These are phyloP conservation scores for Pichia sporocuriosa DNA, from an alignment of 805 yeast species.

Conservation along the genomic window DNA sequence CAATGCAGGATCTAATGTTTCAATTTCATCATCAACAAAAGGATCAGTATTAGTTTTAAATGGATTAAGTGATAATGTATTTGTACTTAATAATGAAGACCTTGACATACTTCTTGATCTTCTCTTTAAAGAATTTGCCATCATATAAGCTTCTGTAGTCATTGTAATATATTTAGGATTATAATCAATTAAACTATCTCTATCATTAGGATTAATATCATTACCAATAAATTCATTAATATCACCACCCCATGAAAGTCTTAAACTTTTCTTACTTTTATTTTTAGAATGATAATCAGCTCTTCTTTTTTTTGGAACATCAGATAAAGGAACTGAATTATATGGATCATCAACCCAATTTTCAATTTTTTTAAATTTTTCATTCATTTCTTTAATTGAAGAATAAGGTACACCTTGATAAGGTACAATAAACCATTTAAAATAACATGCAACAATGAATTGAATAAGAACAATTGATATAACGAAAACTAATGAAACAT, in stretches of 20 bases:
- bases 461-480: constrained; percentile 71
- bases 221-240: constrained; percentile 25
- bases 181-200: constrained; percentile 21
- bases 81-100: constrained; percentile 10
- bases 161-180: constrained; percentile 50
- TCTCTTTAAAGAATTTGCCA: constrained; percentile 16
- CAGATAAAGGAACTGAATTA: constrained; percentile 43
- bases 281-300: constrained; percentile 37
- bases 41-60: constrained; percentile 12
- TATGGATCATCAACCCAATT: constrained; percentile 73
- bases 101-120: constrained; percentile 8
- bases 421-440: constrained; percentile 74
- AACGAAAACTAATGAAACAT: constrained; percentile 76
- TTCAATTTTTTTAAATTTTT: constrained; percentile 65
- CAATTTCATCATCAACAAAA: constrained; percentile 32
- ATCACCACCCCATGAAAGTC: constrained; percentile 35
- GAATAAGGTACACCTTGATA: constrained; percentile 66
- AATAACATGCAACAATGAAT: constrained; percentile 82
- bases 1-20: constrained; percentile 49
- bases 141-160: constrained; percentile 49
- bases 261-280: constrained; percentile 27
- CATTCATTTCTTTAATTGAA: constrained; percentile 52
- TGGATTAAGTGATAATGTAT: constrained; percentile 9
- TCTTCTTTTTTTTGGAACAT: constrained; percentile 45
- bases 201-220: constrained; percentile 6